Conservation (phyloP, 2,329 filamentous ascomycete species). For the Colletotrichum magnum region DNA sequence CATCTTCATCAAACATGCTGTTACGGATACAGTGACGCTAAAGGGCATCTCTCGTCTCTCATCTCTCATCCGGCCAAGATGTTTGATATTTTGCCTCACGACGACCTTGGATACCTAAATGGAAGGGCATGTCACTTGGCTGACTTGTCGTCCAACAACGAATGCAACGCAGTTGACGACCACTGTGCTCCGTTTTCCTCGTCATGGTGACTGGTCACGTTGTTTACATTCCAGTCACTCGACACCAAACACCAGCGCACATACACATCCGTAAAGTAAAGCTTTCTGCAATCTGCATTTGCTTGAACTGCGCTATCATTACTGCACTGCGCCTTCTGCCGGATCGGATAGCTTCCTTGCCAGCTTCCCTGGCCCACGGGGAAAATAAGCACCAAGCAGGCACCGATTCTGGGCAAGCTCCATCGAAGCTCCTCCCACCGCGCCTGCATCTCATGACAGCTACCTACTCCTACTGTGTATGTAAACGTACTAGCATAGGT, state of each 20-base stretch:
- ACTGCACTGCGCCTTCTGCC: neutral
- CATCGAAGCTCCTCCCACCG: conserved; percentile 10
- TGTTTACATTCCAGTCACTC: conserved; percentile 21
- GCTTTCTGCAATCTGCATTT: conserved; percentile 23
- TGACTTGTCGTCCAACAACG: neutral
- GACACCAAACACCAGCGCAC: conserved; percentile 8
- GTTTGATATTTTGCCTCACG: neutral
- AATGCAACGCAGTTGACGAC: neutral
- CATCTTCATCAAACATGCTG: conserved; percentile 30
- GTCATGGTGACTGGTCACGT: conserved; percentile 9
- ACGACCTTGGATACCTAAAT: neutral
- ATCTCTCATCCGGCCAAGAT: neutral
- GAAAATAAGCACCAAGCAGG: conserved; percentile 14
- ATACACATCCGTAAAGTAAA: neutral
- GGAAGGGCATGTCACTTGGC: neutral
- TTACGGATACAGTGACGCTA: conserved; percentile 34
- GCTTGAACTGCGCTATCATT: conserved; percentile 1
- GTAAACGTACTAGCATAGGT: no score
- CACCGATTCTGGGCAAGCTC: conserved; percentile 12
- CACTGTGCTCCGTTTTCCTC: no score
- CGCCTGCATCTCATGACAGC: conserved; percentile 8
- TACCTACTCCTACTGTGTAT: no score
- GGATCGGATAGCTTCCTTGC: neutral
- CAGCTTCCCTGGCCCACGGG: neutral
- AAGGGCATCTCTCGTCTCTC: neutral